Evolutionary conservation across 208 protist species (phyloP), one percentile per base, ranked within the genome.

Genomic region (Spongospora subterranea): DNA sequence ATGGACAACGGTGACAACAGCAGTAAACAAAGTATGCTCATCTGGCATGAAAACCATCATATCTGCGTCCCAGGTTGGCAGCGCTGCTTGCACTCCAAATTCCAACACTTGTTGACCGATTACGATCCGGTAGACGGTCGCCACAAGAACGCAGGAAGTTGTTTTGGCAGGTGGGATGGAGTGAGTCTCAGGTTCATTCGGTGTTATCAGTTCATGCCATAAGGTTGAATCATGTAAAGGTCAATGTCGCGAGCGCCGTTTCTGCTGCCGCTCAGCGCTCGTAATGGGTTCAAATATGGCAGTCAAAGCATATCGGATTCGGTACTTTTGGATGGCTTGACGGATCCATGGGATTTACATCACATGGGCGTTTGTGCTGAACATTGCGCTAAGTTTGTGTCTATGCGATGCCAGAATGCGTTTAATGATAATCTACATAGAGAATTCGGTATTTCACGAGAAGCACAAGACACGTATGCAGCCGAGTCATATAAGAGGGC

Each of bases 21-120:
- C 88, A 17, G 38, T 90, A 38, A 90, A 90, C 88, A 90, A 90
- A 45, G 88, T 90, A 50, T 90, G 88, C 45, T 90, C 88, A 17
- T 46, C 32, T 66, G 88, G 88, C n/a, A 32, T 90, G 88, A 90
- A 90, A 45, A 32, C 88, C 35, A 50, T 90, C n/a, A 90, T 90
- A 29, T 88, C 20, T 88, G 88, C 88, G n/a, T 43, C 88, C 13
- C 88, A 90, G 64, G 64, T 43, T 29, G 45, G 43, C 13, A 45
- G 54, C n/a, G n/a, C n/a, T 88, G 40, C 40, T 38, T 38, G 54
- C 13, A 88, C 20, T 88, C 20, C n/a, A n/a, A n/a, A n/a, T n/a
- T n/a, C n/a, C n/a, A n/a, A n/a, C n/a, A n/a, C n/a, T n/a, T n/a
- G n/a, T n/a, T n/a, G n/a, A n/a, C n/a, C n/a, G n/a, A n/a, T n/a